A percentile compares a stretch with the other conserved stretches of the same genome.
Evolutionary conservation across 768 basidiomycete genomes (phyloP).

Genomic region (Pleurotus giganteus): DNA sequence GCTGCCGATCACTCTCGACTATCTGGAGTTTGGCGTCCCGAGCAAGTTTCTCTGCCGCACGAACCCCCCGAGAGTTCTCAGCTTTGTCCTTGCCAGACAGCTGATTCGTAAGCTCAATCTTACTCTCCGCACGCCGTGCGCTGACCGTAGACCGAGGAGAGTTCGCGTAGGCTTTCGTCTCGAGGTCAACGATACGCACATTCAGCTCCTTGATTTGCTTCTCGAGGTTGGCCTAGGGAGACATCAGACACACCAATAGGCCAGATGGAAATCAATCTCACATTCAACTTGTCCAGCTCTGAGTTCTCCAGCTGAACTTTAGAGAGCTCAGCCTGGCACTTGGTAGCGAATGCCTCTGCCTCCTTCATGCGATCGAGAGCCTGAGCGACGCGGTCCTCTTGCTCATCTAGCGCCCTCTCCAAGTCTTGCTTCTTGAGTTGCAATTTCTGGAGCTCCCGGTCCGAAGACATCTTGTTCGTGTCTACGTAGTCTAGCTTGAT

Average conservation of each 20-base stretch:
- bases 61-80: constrained; percentile 41
- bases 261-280: constrained; percentile 25
- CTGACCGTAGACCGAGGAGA: constrained; percentile 55
- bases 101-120: constrained; percentile 63
- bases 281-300: constrained; percentile 75
- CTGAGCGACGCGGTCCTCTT: constrained; percentile 68
- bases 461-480: constrained; percentile 64
- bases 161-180: constrained; percentile 71
- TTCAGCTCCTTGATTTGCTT: constrained; percentile 86
- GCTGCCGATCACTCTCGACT: constrained; percentile 61
- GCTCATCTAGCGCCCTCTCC: constrained; percentile 74
- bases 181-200: constrained; percentile 78
- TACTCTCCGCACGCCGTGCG: constrained; percentile 61
- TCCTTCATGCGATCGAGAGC: constrained; percentile 79
- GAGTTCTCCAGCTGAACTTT: constrained; percentile 80
- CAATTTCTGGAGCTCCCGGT: constrained; percentile 71
- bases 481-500: constrained; percentile 78
- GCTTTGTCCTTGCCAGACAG: constrained; percentile 49
- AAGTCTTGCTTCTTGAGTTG: constrained; percentile 82
- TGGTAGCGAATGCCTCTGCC: constrained; percentile 71
- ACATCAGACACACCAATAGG: neutral
- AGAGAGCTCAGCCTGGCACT: constrained; percentile 74
- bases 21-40: constrained; percentile 55
- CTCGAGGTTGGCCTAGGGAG: constrained; percentile 69
- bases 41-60: constrained; percentile 31